phyloP scores from a whole-genome alignment of 2,329 filamentous ascomycete species.

The Microsporum audouinii region DNA sequence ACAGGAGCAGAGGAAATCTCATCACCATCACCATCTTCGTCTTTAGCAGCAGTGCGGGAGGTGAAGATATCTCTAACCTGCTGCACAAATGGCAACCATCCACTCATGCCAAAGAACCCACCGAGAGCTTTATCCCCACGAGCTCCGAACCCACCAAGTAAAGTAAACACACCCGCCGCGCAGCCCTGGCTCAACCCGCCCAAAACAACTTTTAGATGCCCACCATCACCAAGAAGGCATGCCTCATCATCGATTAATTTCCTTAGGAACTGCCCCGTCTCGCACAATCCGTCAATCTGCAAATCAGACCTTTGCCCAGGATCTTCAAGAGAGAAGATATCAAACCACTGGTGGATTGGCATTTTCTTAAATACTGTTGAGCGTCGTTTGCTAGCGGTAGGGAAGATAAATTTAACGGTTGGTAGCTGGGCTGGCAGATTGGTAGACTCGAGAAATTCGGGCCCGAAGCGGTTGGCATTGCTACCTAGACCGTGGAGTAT shows the following conservation, averaged over 20 bases:
- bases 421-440: conserved; percentile 13
- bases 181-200: conserved; percentile 46
- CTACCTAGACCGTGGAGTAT: conserved; percentile 42
- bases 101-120: conserved; percentile 40
- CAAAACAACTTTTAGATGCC: conserved; percentile 30
- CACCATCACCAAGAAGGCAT: conserved; percentile 26
- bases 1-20: too few species aligned
- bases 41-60: too few species aligned
- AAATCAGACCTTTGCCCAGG: conserved; percentile 32
- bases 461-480: conserved; percentile 2
- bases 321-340: conserved; percentile 35
- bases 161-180: conserved; percentile 34
- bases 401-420: conserved; percentile 41
- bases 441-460: background rate
- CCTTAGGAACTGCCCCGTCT: conserved; percentile 31
- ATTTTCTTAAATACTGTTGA: conserved; percentile 35
- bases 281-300: conserved; percentile 36
- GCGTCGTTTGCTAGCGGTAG: conserved; percentile 38
- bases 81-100: conserved; percentile 34
- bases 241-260: conserved; percentile 28
- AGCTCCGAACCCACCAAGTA: conserved; percentile 23
- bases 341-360: conserved; percentile 43
- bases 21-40: background rate
- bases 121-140: conserved; percentile 21
- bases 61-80: background rate